Percentiles rank a stretch among this genome's conserved stretches.
Evolutionary conservation across 306 rosid species (phyloP).

Genomic region (Medicago truncatula): DNA sequence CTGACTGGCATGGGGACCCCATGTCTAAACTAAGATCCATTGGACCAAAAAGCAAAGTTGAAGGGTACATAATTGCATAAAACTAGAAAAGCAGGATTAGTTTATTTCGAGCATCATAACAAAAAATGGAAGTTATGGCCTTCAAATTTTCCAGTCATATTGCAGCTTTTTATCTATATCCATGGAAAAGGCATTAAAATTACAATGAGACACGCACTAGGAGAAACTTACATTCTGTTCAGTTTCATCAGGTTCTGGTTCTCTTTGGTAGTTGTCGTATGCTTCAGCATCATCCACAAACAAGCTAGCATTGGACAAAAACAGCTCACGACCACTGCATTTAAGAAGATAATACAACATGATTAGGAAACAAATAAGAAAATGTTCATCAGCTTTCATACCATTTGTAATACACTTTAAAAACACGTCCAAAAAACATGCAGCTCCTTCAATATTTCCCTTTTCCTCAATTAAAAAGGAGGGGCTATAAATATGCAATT

Average conservation of each 20-base stretch:
- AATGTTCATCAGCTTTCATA: constrained; percentile 1
- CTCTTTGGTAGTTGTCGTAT: constrained; percentile 80
- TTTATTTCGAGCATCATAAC: constrained; percentile 2
- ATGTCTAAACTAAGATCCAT: background rate
- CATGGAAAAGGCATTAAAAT: background rate
- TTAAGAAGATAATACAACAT: constrained; percentile 28
- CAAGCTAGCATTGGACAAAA: constrained; percentile 86
- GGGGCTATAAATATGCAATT: background rate
- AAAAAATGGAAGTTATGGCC: background rate
- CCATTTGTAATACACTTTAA: constrained; percentile 3
- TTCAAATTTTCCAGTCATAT: background rate
- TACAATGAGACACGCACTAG: constrained; percentile 17
- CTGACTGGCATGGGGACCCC: background rate
- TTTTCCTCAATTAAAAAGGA: background rate
- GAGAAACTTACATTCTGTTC: constrained; percentile 61
- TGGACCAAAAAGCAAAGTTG: constrained; percentile 2
- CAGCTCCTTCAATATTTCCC: constrained; percentile 7
- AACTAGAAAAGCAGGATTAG: background rate
- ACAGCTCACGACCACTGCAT: constrained; percentile 83
- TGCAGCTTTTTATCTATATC: background rate
- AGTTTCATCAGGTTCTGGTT: constrained; percentile 55
- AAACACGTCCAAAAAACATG: constrained; percentile 29
- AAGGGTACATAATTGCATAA: background rate
- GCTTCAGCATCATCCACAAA: constrained; percentile 99
- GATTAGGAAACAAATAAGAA: background rate